Base-by-base conservation (phyloP, 1,284 basidiomycete genomes). In the Ustilago esculenta region DNA sequence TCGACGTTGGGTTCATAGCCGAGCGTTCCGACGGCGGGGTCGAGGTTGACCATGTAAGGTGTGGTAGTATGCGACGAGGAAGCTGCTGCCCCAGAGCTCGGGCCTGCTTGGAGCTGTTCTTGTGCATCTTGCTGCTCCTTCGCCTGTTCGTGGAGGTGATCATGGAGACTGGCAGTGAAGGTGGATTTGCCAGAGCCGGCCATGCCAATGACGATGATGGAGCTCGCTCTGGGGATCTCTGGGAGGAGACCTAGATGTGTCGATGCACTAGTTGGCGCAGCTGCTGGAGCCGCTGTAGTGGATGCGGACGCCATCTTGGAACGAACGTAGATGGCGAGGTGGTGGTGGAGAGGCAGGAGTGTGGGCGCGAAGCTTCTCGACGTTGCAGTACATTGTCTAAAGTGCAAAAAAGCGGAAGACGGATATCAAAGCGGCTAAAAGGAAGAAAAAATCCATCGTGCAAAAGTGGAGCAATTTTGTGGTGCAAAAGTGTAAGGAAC, bases 1-100 rank as follows among this genome's bases (percentile, higher is more conserved):
- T 99, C 96, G 64, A 98, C 97, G 80, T 98, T 98, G 24, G 95
- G 89, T 59, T 94, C 90, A 81, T 94, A 99, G 3, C 92, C 92
- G 36, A 94, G 86, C 57, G 90, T 89, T 9, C 89, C 86, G 1
- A 98, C 95, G 0, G 96, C 96, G 2, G 96, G 96, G 83, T 99
- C 96, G 59, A 98, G 89, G 82, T 99, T 99, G 82, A 98, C 87
- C 77, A 98, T 89, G 84, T 98, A 99, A 0, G 95, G 94, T 3
- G 59, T 49, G 4, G 49, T 66, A 91, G 90, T 83, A 85, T 56
- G 50, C 27, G 56, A 34, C 11, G 39, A 27, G 12, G 48, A 21
- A 7, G 39, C 24, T 2, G 46, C 27, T 5, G 55, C 21, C 24
- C 8, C 30, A 4, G 51, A 27, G 24, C 25, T 11, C 5, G 49